Evolutionary conservation across 352 stramenopile genomes (phyloP).

Genomic region (Phytophthora multivora): DNA sequence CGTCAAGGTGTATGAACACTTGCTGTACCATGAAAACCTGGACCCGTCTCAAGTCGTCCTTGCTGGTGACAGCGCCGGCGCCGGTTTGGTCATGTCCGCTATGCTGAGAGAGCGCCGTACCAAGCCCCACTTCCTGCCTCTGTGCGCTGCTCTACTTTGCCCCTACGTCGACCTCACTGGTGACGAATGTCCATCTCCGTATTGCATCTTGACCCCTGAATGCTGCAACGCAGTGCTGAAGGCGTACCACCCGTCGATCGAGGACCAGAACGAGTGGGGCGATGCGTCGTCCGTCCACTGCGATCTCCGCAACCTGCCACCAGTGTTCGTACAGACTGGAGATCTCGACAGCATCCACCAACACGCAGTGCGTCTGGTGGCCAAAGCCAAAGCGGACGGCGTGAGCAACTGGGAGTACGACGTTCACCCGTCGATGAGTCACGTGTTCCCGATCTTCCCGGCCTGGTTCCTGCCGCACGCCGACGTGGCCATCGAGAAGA

Average conservation of each 20-base stretch:
- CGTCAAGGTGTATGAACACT: slow-evolving; percentile 47
- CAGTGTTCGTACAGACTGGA: slow-evolving; percentile 46
- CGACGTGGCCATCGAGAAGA: slow-evolving; percentile 32
- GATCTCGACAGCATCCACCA: slow-evolving; percentile 41
- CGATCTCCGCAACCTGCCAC: slow-evolving; percentile 41
- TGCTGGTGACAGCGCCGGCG: slow-evolving; percentile 50
- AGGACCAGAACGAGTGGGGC: slow-evolving; percentile 36
- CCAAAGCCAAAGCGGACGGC: slow-evolving; percentile 40
- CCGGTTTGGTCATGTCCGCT: slow-evolving; percentile 44
- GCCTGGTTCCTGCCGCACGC: slow-evolving; percentile 41
- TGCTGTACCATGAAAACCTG: slow-evolving; percentile 39
- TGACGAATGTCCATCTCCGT: slow-evolving; percentile 22
- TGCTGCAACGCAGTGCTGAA: slow-evolving; percentile 24
- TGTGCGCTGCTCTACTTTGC: slow-evolving; percentile 39
- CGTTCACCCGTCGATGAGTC: slow-evolving; percentile 39
- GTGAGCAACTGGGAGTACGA: slow-evolving; percentile 47
- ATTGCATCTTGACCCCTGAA: slow-evolving; percentile 41
- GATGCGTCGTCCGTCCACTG: slow-evolving; percentile 50
- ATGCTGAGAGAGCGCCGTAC: slow-evolving; percentile 41
- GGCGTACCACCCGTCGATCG: slow-evolving; percentile 28
- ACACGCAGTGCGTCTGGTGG: slow-evolving; percentile 35
- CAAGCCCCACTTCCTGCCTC: slow-evolving; percentile 24
- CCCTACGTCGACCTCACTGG: slow-evolving; percentile 40
- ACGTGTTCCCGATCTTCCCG: slow-evolving; percentile 49
- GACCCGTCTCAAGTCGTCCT: slow-evolving; percentile 46